Percentiles rank a stretch among this genome's conserved stretches.
Evolutionary conservation across 345 rosid genomes (phyloP).

Genomic region (Clarkia xantiana): DNA sequence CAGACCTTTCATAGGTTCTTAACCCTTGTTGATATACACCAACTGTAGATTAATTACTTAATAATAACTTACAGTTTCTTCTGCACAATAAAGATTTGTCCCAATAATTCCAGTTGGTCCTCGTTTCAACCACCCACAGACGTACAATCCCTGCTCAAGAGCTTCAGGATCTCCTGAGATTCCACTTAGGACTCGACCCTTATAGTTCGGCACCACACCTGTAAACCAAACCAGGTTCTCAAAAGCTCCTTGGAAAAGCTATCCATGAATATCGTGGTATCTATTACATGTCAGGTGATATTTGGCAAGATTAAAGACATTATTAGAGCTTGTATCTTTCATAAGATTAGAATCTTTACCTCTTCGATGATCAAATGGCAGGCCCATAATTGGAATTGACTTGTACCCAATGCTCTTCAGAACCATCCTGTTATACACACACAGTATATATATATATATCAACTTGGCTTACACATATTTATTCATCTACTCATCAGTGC

Average conservation of each 20-base stretch:
- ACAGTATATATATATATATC: neutral
- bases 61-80: slow-evolving; percentile 61
- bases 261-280: too few species aligned
- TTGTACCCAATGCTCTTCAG: slow-evolving; percentile 92
- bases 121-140: slow-evolving; percentile 92
- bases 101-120: slow-evolving; percentile 86
- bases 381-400: slow-evolving; percentile 53
- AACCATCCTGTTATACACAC: slow-evolving; percentile 42
- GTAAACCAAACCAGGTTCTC: slow-evolving; percentile 3
- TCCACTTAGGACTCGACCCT: slow-evolving; percentile 52
- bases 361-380: slow-evolving; percentile 67
- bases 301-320: too few species aligned
- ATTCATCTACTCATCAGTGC: too few species aligned
- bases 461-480: too few species aligned
- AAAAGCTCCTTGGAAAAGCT: too few species aligned
- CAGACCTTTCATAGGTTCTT: too few species aligned
- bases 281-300: too few species aligned
- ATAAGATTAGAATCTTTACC: slow-evolving; percentile 23
- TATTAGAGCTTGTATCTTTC: too few species aligned
- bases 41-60: neutral
- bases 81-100: slow-evolving; percentile 83
- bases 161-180: slow-evolving; percentile 22
- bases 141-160: slow-evolving; percentile 63
- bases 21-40: too few species aligned
- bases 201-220: slow-evolving; percentile 67